Evolutionary conservation across 345 rosid species (phyloP).

Genomic region (Moringa oleifera): DNA sequence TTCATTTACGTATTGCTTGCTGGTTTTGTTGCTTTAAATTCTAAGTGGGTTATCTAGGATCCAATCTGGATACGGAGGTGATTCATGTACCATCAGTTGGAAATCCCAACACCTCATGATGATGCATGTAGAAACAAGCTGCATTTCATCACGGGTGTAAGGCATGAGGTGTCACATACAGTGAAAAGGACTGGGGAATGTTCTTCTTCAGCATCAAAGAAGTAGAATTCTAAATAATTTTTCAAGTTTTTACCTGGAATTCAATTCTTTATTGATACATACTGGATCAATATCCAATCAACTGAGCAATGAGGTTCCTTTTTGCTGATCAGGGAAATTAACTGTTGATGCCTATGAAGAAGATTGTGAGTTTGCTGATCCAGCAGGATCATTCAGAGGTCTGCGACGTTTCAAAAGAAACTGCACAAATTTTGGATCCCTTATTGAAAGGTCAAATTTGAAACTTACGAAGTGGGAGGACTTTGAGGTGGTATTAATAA

Average conservation of each 20-base stretch:
- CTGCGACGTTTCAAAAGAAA: conserved; percentile 86
- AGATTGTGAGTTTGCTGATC: conserved; percentile 92
- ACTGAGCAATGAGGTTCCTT: neutral
- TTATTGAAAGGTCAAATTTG: conserved; percentile 77
- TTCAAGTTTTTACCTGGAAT: too few species aligned
- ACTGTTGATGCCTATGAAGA: conserved; percentile 77
- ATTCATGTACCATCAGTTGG: too few species aligned
- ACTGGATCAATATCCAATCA: neutral
- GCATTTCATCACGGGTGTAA: too few species aligned
- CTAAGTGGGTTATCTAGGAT: too few species aligned
- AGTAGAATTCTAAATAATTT: too few species aligned
- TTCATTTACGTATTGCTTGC: too few species aligned
- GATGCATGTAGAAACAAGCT: too few species aligned
- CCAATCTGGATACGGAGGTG: too few species aligned
- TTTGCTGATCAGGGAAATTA: conserved; percentile 49
- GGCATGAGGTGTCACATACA: too few species aligned
- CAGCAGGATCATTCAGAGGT: conserved; percentile 94
- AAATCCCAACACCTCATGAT: too few species aligned
- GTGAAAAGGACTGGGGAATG: too few species aligned
- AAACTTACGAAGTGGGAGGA: conserved; percentile 91
- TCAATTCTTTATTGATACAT: neutral
- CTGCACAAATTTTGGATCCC: conserved; percentile 78
- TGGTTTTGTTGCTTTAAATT: too few species aligned
- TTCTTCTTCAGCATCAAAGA: neutral
- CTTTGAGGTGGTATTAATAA: conserved; percentile 43